Evolutionary conservation across 2,329 filamentous ascomycete species (phyloP), one percentile per base, ranked within the genome.

Genomic region (Coccinonectria pachysandricola): DNA sequence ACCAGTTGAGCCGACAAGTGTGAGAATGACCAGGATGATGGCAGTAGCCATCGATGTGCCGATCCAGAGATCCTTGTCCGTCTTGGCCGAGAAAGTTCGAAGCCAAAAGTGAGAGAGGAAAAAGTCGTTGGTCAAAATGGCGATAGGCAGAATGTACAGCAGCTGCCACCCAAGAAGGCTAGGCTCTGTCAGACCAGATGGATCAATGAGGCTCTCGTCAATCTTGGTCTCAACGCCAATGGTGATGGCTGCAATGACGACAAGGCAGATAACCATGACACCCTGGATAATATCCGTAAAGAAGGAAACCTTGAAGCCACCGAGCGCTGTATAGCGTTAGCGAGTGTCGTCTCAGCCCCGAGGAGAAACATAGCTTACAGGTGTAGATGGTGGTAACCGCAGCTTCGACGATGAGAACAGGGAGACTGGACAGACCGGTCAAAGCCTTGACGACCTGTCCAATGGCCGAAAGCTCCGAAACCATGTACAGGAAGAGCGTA

Each of bases 51-150:
- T 63, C n/a, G 68, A 68, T 15, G 82, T 68, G 24, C 82, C 84
- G 28, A 87, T 63, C 63, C 73, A 77, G 6, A 91, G 69, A 46
- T 88, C 82, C 45, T 68, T 76, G 62, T 91, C 82, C 0, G 79
- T 83, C 51, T 71, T 78, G 26, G 80, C 80, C 11, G 82, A 79
- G 46, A 91, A 91, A 5, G 82, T 82, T 26, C 83, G 77, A 52
- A 88, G 71, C 83, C 83, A 91, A 55, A 84, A 86, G 39, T 74
- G 79, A 16, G 80, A 84, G 21, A 91, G 63, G 61, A 91, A 91
- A 63, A 91, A 87, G 60, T 87, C 77, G 57, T 88, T 91, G 32
- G 82, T 87, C 30, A 87, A 49, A 37, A 91, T 71, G 22, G 83
- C 83, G 5, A 91, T 69, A 0, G 84, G 81, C 2, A 91, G 66